Evolutionary conservation across 2,329 filamentous ascomycete species (phyloP), one percentile per base, ranked within the genome.

Genomic region (Diplodia corticola): DNA sequence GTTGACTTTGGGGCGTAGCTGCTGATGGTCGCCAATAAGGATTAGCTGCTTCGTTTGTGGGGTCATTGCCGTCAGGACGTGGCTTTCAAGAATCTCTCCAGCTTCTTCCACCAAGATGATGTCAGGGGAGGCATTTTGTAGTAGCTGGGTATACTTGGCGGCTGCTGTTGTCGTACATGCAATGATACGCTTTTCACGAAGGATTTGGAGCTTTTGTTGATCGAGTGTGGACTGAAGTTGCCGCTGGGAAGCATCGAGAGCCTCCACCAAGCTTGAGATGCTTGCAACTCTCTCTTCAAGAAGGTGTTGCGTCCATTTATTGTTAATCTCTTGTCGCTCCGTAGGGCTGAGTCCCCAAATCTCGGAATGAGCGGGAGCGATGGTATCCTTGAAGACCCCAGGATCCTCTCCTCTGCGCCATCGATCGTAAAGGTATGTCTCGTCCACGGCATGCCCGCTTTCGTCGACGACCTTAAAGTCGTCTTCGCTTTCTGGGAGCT

Each of bases 1-100:
- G 40, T 84, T 88, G 64, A 86, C 80, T 70, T 91, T 91, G 0
- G 90, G 90, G 0, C 89, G 85, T 0, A 92, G 81, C 68, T 92
- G 90, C 65, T 89, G 85, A 72, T 92, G 89, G 64, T 92, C 90
- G 0, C 90, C 90, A 12, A 92, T 92, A 2, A 91, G 74, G 0
- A 92, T 83, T 1, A 91, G 73, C 46, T 92, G 88, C 67, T 89
- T 83, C 0, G 85, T 85, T 0, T 81, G 75, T 0, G 82, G 73
- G 0, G 81, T 79, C 65, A 92, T 70, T 0, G 89, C 84, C 0
- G 89, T 85, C 0, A 92, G 74, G 1, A 90, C 80, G 69, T 92
- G 89, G 1, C 83, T 82, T 73, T 92, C 90, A 0, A 91, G 79
- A 3, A 92, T 90, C 69, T 92, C 89, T 1, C 89, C 90, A 0